These are phyloP conservation scores for Isoetes engelmannii DNA, from an alignment of 83 land plant genomes.

Conservation along the genomic window DNA sequence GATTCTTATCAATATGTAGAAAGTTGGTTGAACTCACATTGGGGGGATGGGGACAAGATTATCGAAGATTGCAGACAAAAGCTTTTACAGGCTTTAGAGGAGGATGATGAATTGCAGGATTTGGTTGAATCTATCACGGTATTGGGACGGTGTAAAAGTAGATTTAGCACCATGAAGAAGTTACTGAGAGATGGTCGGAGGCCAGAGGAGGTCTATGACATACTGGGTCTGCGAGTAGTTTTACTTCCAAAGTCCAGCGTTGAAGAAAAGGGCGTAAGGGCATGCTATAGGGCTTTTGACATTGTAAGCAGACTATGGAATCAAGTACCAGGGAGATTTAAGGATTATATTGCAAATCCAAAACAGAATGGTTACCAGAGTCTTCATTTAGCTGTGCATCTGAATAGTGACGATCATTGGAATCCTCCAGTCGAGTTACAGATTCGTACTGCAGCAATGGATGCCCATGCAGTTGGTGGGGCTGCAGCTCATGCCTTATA, in stretches of 20 bases:
- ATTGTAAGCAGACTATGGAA: constrained; percentile 62
- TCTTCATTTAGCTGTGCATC: constrained; percentile 76
- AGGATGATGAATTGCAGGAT: constrained; percentile 39
- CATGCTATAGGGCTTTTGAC: constrained; percentile 71
- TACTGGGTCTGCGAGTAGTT: constrained; percentile 70
- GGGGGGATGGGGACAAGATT: constrained; percentile 41
- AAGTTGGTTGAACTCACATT: constrained; percentile 63
- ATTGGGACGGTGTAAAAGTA: constrained; percentile 75
- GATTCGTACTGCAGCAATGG: constrained; percentile 85
- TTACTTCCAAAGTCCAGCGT: constrained; percentile 39
- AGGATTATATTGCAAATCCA: constrained; percentile 83
- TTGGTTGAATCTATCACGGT: constrained; percentile 49
- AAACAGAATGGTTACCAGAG: constrained; percentile 88
- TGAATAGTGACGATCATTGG: constrained; percentile 34
- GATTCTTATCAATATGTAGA: constrained; percentile 68
- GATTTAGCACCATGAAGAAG: constrained; percentile 99
- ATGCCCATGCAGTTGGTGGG: constrained; percentile 70
- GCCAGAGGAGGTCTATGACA: constrained; percentile 79
- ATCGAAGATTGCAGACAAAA: constrained; percentile 52
- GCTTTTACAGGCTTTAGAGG: constrained; percentile 42
- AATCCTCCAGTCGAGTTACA: constrained; percentile 81
- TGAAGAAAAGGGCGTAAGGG: constrained; percentile 41
- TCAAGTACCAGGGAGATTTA: constrained; percentile 71
- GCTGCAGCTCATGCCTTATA: constrained; percentile 88
- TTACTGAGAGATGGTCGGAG: constrained; percentile 76